Evolutionary conservation across 495 filamentous ascomycete species (phyloP).

Genomic region (Viridothelium virens): DNA sequence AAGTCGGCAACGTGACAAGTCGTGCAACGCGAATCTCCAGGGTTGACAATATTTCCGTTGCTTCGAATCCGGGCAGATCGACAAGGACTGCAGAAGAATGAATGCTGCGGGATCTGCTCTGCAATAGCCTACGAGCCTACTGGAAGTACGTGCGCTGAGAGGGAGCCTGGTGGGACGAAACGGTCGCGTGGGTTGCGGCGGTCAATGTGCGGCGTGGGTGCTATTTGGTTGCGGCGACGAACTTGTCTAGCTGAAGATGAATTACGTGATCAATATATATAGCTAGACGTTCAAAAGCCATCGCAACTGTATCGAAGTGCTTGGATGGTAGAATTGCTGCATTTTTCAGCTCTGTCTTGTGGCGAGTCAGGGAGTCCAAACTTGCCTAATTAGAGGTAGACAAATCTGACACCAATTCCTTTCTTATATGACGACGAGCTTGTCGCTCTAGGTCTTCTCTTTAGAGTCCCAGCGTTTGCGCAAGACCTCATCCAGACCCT

Average conservation of each 20-base stretch:
- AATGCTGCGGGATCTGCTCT: not conserved
- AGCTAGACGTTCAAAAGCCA: too few relatives aligned
- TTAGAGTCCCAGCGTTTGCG: not conserved
- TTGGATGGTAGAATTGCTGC: too few relatives aligned
- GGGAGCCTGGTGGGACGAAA: not conserved
- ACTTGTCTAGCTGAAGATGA: too few relatives aligned
- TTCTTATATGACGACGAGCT: too few relatives aligned
- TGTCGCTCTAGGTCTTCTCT: too few relatives aligned
- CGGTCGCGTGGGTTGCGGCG: not conserved
- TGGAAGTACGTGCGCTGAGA: not conserved
- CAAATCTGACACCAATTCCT: too few relatives aligned
- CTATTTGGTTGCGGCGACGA: too few relatives aligned
- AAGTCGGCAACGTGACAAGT: not conserved
- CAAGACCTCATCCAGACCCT: slow-evolving; percentile 17
- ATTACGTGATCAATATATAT: too few relatives aligned
- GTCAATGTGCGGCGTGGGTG: not conserved
- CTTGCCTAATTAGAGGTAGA: too few relatives aligned
- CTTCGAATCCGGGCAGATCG: not conserved
- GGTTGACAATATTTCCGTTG: not conserved
- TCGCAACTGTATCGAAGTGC: too few relatives aligned
- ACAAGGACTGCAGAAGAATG: not conserved
- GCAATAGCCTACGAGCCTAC: not conserved
- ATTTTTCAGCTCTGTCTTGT: too few relatives aligned
- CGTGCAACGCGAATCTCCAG: not conserved
- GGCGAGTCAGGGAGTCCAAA: too few relatives aligned